A percentile compares a stretch with the other conserved stretches of the same genome.
Evolutionary conservation across 2,329 filamentous ascomycete genomes (phyloP).

Genomic region (Aspergillus felis): DNA sequence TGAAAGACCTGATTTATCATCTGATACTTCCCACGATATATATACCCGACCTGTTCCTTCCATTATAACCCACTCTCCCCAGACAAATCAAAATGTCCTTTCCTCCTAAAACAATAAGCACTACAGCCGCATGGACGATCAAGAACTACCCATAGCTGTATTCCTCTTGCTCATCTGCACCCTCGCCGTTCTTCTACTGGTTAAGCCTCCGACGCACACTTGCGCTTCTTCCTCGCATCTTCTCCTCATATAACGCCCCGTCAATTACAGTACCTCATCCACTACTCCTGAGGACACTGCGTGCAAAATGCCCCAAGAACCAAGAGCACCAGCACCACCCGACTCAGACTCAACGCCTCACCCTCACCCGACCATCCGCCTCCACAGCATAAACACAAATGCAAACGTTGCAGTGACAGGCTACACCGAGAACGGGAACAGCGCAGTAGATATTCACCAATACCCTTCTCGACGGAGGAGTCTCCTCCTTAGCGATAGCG

Average conservation of each 20-base stretch:
- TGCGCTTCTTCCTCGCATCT: not conserved
- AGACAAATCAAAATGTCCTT: not conserved
- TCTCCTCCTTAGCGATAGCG: constrained; percentile 18
- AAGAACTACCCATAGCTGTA: not conserved
- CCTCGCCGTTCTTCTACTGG: not conserved
- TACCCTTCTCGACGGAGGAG: constrained; percentile 1
- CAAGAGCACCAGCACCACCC: not conserved
- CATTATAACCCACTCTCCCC: not conserved
- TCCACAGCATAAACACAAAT: not conserved
- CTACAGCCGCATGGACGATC: not conserved
- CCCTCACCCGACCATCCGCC: not conserved
- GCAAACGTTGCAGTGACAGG: not conserved
- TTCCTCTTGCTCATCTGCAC: not conserved
- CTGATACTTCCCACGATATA: not conserved
- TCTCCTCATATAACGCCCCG: not conserved
- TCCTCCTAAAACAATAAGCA: not conserved
- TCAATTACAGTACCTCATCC: not conserved
- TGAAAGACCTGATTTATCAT: not conserved
- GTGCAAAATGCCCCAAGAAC: not conserved
- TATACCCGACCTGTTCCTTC: not conserved
- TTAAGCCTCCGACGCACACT: not conserved
- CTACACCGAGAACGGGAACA: not conserved
- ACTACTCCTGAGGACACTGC: not conserved
- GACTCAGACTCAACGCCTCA: not conserved
- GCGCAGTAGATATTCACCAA: not conserved